A percentile compares a stretch with the other conserved stretches of the same genome.
Evolutionary conservation across 2,329 filamentous ascomycete species (phyloP).

Genomic region (Neonectria faginata): DNA sequence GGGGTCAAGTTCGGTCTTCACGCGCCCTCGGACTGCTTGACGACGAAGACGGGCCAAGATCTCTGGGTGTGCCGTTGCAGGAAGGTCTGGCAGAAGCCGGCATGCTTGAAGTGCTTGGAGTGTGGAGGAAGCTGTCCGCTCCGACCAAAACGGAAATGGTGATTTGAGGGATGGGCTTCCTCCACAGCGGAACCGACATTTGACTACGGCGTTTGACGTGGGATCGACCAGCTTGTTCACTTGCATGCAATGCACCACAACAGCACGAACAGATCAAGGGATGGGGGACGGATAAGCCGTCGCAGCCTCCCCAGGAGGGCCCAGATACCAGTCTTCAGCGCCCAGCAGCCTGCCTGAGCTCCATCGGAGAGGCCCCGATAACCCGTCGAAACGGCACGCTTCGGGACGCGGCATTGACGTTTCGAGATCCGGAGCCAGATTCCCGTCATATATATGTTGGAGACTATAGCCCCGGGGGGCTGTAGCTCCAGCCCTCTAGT

Average conservation of each 20-base stretch:
- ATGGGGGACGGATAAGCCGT: neutral
- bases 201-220: neutral
- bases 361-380: neutral
- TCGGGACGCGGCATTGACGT: slow-evolving; percentile 13
- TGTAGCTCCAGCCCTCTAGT: slow-evolving; percentile 1
- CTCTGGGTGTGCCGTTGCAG: slow-evolving; percentile 57
- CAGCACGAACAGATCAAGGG: neutral
- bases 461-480: slow-evolving; percentile 9
- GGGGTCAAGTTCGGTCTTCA: slow-evolving; percentile 55
- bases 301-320: neutral
- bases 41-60: slow-evolving; percentile 52
- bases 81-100: slow-evolving; percentile 52
- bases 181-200: neutral
- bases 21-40: slow-evolving; percentile 52
- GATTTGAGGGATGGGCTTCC: slow-evolving; percentile 5
- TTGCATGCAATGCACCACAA: slow-evolving; percentile 3
- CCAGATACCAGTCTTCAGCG: neutral
- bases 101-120: slow-evolving; percentile 50
- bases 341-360: neutral
- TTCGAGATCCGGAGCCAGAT: slow-evolving; percentile 27
- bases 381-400: slow-evolving; percentile 14
- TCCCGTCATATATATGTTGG: slow-evolving; percentile 9
- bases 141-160: slow-evolving; percentile 49
- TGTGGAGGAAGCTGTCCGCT: slow-evolving; percentile 53
- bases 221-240: neutral